Percentiles rank a stretch among this genome's conserved stretches.
phyloP scores from a whole-genome alignment of 1,284 basidiomycete genomes.

The Ceratobasidium sp. region DNA sequence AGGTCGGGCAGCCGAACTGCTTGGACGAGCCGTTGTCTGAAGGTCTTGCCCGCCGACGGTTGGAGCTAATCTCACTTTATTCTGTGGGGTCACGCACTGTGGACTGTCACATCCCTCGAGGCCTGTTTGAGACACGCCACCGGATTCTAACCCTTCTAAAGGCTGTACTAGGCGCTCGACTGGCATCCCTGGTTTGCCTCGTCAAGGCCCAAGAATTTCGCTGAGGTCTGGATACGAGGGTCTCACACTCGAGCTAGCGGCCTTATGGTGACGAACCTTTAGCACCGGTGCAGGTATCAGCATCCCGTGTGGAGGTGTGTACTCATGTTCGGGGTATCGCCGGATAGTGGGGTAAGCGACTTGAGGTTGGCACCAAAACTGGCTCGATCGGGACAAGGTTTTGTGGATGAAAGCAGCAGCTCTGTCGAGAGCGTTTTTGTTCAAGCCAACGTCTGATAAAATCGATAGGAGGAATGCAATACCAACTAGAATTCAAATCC shows the following conservation, averaged over 20 bases:
- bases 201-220: slow-evolving; percentile 2
- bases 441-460: not conserved
- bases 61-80: too few species aligned
- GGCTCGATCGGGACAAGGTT: not conserved
- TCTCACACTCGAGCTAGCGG: slow-evolving; percentile 17
- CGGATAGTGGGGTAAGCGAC: not conserved
- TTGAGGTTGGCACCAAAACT: not conserved
- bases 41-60: too few species aligned
- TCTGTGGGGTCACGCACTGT: too few species aligned
- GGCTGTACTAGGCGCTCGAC: too few species aligned
- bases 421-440: slow-evolving; percentile 27
- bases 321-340: slow-evolving; percentile 13
- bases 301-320: slow-evolving; percentile 12
- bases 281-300: slow-evolving; percentile 3
- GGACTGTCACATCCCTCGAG: too few species aligned
- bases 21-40: too few species aligned
- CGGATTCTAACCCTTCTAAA: not conserved
- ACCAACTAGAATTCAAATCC: not conserved
- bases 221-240: slow-evolving; percentile 19
- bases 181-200: not conserved
- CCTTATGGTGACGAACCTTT: slow-evolving; percentile 8
- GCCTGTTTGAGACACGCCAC: not conserved
- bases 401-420: slow-evolving; percentile 19
- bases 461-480: not conserved
- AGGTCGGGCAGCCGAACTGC: too few species aligned